A percentile compares a stretch with the other conserved stretches of the same genome.
Evolutionary conservation across 352 stramenopile species (phyloP).

Genomic region (Phytophthora melonis): DNA sequence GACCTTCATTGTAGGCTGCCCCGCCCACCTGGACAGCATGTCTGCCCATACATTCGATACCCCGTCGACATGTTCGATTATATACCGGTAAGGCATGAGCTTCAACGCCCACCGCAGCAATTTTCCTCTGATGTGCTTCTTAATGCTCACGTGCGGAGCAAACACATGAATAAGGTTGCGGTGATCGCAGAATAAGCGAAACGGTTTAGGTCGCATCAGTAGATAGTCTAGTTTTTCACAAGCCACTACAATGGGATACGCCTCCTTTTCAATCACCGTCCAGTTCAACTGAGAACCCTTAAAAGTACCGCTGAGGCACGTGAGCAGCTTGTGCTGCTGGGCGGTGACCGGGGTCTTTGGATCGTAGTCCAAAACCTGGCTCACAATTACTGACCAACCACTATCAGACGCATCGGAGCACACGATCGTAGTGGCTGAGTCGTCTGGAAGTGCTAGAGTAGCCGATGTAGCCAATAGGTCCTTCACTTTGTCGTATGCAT

Average conservation of each 20-base stretch:
- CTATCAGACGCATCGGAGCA: not conserved
- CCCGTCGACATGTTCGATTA: not conserved
- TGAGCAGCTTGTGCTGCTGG: not conserved
- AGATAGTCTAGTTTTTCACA: constrained; percentile 15
- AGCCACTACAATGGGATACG: constrained; percentile 5
- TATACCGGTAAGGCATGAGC: constrained; percentile 23
- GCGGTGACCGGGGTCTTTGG: not conserved
- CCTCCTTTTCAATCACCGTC: constrained; percentile 6
- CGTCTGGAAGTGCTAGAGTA: no score
- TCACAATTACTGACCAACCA: constrained; percentile 1
- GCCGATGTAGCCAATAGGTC: no score
- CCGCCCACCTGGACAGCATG: not conserved
- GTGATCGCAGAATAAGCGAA: constrained; percentile 12
- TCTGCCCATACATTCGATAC: not conserved
- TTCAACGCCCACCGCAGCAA: constrained; percentile 11
- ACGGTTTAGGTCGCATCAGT: constrained; percentile 1
- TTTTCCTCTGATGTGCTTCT: constrained; percentile 16
- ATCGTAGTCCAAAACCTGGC: not conserved
- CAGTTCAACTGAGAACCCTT: not conserved
- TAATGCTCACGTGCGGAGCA: not conserved
- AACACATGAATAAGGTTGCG: constrained; percentile 15
- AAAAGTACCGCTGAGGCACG: not conserved
- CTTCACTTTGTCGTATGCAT: no score
- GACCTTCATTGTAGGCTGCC: not conserved
- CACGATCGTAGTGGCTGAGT: not conserved